A percentile compares a stretch with the other conserved stretches of the same genome.
Conservation (phyloP, 2,329 filamentous ascomycete species). For the Dothideomycetidae sp. region DNA sequence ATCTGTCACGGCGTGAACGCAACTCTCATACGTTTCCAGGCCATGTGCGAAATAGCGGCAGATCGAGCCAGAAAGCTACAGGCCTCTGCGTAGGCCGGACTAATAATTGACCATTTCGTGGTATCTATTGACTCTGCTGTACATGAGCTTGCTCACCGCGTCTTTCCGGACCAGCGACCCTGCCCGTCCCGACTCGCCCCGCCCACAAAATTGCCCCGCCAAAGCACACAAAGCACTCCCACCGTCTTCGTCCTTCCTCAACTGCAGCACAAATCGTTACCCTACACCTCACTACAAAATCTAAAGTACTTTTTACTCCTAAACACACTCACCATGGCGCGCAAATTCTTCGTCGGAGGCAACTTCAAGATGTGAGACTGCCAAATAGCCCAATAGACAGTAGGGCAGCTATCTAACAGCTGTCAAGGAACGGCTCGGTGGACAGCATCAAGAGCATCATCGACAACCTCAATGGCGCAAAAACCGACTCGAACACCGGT, state of each 20-base stretch:
- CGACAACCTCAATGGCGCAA: constrained; percentile 71
- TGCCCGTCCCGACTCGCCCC: not conserved
- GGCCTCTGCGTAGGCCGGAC: not conserved
- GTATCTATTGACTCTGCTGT: not conserved
- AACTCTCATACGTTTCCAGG: constrained; percentile 35
- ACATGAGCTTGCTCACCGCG: not conserved
- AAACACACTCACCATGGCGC: constrained; percentile 21
- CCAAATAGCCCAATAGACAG: not conserved
- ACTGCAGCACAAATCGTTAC: not conserved
- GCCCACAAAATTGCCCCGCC: not conserved
- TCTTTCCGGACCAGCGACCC: not conserved
- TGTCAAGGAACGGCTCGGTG: constrained; percentile 74
- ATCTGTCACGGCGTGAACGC: constrained; percentile 7
- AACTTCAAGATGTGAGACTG: constrained; percentile 90
- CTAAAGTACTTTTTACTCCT: not conserved
- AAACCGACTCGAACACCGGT: constrained; percentile 64
- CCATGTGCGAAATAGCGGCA: constrained; percentile 82
- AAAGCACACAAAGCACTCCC: not conserved
- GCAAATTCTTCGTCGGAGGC: constrained; percentile 48
- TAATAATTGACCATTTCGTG: too few species aligned
- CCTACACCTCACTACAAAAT: not conserved
- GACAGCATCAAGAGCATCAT: constrained; percentile 86
- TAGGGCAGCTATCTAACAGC: constrained; percentile 9
- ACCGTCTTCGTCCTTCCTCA: not conserved
- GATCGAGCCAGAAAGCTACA: constrained; percentile 58